Conservation (phyloP, 2,329 filamentous ascomycete genomes). For the Macrophomina phaseolina region DNA sequence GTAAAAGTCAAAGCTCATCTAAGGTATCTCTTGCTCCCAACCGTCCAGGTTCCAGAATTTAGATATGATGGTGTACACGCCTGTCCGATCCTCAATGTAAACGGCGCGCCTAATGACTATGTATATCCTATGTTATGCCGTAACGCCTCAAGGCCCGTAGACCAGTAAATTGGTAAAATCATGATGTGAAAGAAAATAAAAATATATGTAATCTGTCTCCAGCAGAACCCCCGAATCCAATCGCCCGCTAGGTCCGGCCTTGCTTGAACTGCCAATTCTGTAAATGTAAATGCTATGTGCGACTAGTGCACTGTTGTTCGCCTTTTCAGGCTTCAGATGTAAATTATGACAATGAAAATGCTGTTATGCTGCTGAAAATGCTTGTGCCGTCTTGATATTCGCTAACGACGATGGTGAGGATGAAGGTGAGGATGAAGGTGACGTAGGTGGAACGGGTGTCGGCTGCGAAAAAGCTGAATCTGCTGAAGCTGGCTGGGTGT, state of each 20-base stretch:
- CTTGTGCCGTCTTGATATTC: conserved; percentile 14
- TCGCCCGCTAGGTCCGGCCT: conserved; percentile 6
- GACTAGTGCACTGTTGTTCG: not conserved
- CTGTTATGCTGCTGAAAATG: not conserved
- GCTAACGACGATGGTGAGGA: conserved; percentile 1
- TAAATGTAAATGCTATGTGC: not conserved
- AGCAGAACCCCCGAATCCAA: not conserved
- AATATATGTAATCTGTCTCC: not conserved
- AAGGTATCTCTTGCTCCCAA: conserved; percentile 16
- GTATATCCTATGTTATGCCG: not conserved
- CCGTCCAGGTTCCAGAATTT: not conserved
- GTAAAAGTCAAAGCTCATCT: conserved; percentile 6
- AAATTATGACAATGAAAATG: not conserved
- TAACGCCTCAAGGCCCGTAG: not conserved
- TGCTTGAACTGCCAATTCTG: not conserved
- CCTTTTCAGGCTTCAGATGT: not conserved
- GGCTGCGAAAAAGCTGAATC: not conserved
- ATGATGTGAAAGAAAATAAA: not conserved
- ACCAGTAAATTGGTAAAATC: not conserved
- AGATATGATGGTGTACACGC: not conserved
- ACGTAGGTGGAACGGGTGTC: not conserved
- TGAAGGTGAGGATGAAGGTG: not conserved
- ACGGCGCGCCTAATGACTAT: not conserved
- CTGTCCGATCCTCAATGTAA: not conserved
- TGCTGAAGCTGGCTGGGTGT: not conserved